Percentiles rank a stretch among this genome's conserved stretches.
Conservation (phyloP, 352 stramenopile species). For the Phytophthora sp. region DNA sequence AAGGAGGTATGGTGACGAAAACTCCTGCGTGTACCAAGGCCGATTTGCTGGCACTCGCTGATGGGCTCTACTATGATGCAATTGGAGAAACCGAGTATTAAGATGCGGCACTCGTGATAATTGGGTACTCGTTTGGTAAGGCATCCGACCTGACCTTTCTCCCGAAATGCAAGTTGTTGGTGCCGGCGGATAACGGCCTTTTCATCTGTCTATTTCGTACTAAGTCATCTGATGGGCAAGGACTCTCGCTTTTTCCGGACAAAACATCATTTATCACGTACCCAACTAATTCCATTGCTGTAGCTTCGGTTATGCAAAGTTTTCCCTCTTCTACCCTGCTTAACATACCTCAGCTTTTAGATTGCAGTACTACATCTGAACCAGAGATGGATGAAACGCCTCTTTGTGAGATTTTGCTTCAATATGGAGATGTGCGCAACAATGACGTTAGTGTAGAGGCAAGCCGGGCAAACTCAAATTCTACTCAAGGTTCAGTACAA, state of each 20-base stretch:
- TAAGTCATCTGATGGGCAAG: slow-evolving; percentile 5
- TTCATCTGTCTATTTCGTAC: slow-evolving; percentile 13
- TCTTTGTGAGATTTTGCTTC: no score
- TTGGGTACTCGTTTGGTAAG: slow-evolving; percentile 16
- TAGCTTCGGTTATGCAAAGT: neutral
- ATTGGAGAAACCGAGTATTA: no score
- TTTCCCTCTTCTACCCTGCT: no score
- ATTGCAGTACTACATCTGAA: no score
- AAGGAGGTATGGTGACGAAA: slow-evolving; percentile 5
- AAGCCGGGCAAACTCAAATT: no score
- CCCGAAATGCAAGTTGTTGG: slow-evolving; percentile 16
- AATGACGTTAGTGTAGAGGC: no score
- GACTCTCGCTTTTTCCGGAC: neutral
- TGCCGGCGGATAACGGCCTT: slow-evolving; percentile 8
- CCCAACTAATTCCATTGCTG: neutral
- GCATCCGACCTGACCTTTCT: slow-evolving; percentile 14
- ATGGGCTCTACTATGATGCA: neutral
- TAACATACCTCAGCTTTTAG: no score
- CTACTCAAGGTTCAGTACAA: no score
- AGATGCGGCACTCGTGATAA: no score
- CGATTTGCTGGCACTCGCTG: slow-evolving; percentile 3
- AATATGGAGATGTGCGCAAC: no score
- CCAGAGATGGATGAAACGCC: no score
- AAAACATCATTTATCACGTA: neutral
- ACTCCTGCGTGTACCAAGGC: slow-evolving; percentile 15